These are phyloP conservation scores for Calonectria fujianensis DNA, from an alignment of 2,329 filamentous ascomycete species.

Conservation along the genomic window DNA sequence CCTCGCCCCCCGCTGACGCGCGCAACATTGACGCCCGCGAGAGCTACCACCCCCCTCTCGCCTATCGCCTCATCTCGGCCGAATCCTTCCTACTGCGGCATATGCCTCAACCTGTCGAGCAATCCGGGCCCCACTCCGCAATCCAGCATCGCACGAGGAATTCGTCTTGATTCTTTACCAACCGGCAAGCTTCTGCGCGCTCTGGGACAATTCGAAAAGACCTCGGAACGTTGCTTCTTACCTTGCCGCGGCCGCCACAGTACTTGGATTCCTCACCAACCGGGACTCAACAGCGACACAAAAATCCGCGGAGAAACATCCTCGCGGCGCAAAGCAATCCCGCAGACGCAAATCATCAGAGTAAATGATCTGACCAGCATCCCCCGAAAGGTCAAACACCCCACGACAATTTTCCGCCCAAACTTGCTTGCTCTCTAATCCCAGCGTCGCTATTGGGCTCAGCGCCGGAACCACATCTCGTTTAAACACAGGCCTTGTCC, in stretches of 20 bases:
- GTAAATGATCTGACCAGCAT: conserved; percentile 41
- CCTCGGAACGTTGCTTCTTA: background rate
- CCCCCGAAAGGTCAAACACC: conserved; percentile 7
- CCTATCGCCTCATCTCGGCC: conserved; percentile 26
- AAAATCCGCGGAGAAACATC: background rate
- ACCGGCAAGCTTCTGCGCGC: conserved; percentile 31
- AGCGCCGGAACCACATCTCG: conserved; percentile 2
- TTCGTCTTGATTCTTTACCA: conserved; percentile 7
- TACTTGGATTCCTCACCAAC: background rate
- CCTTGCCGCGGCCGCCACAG: background rate
- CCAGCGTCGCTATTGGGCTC: conserved; percentile 31
- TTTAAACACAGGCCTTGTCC: conserved; percentile 8
- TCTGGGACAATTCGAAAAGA: conserved; percentile 31
- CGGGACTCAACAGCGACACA: background rate
- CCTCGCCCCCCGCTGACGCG: background rate
- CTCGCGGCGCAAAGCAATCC: conserved; percentile 5
- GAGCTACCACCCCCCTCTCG: background rate
- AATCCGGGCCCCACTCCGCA: conserved; percentile 14
- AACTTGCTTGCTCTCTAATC: conserved; percentile 31
- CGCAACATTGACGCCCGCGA: background rate
- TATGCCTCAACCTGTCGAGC: conserved; percentile 13
- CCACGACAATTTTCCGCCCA: conserved; percentile 27
- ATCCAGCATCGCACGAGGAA: conserved; percentile 18
- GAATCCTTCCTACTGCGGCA: conserved; percentile 5
- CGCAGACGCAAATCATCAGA: conserved; percentile 36